Conservation (phyloP, 2,329 filamentous ascomycete genomes). For the Pseudopyricularia cyperi region DNA sequence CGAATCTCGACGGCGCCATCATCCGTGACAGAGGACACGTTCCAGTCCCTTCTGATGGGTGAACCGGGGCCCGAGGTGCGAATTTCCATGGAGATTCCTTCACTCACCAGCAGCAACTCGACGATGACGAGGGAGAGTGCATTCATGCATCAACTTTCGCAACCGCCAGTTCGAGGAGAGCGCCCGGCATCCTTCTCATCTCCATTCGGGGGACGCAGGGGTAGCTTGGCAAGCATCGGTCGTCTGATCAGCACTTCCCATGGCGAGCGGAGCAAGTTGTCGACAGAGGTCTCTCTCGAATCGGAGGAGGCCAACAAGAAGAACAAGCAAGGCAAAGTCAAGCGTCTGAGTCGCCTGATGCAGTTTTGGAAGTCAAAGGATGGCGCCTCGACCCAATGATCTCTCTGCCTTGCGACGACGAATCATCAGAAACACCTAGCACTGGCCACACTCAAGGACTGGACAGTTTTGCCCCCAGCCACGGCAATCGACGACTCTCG, state of each 20-base stretch:
- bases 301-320: slow-evolving; percentile 43
- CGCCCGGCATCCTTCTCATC: slow-evolving; percentile 49
- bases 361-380: slow-evolving; percentile 63
- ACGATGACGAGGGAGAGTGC: slow-evolving; percentile 61
- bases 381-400: background rate
- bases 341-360: slow-evolving; percentile 61
- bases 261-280: slow-evolving; percentile 62
- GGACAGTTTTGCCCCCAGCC: background rate
- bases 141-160: slow-evolving; percentile 33
- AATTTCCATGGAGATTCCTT: slow-evolving; percentile 58
- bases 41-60: slow-evolving; percentile 58
- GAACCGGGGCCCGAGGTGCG: slow-evolving; percentile 62
- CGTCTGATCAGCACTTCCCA: slow-evolving; percentile 64
- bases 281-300: slow-evolving; percentile 49
- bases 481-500: background rate
- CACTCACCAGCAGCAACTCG: slow-evolving; percentile 62
- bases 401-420: background rate
- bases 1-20: slow-evolving; percentile 65
- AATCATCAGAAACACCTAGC: background rate
- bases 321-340: slow-evolving; percentile 49
- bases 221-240: slow-evolving; percentile 65
- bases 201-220: slow-evolving; percentile 52
- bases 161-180: slow-evolving; percentile 36
- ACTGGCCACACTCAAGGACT: background rate
- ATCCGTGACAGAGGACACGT: slow-evolving; percentile 58